Evolutionary conservation across 2,329 filamentous ascomycete genomes (phyloP).

Genomic region (Sporothrix curviconia): DNA sequence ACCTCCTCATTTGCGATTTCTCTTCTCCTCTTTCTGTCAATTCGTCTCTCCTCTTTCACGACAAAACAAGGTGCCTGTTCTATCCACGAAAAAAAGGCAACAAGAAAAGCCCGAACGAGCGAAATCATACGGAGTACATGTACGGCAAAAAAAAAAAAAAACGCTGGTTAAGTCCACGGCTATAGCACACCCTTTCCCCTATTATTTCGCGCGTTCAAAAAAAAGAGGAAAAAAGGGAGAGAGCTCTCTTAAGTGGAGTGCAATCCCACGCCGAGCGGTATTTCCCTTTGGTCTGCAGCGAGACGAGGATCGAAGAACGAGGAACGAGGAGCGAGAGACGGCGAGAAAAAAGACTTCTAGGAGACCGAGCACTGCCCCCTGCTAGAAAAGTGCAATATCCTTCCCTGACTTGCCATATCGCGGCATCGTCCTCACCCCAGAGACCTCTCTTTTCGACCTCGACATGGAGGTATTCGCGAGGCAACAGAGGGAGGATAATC

Average conservation of each 20-base stretch:
- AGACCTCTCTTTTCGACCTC: too few species aligned
- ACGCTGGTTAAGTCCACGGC: neutral
- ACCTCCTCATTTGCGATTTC: slow-evolving; percentile 2
- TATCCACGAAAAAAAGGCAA: neutral
- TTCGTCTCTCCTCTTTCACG: neutral
- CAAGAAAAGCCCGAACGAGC: neutral
- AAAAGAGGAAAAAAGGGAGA: neutral
- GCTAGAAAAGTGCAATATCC: too few species aligned
- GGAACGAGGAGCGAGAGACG: too few species aligned
- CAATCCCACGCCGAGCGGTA: neutral
- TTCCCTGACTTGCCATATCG: too few species aligned
- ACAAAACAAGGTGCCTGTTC: too few species aligned
- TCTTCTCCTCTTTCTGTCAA: neutral
- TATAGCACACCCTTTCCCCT: neutral
- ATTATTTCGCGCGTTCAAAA: neutral
- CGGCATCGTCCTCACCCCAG: too few species aligned
- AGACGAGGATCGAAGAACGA: neutral
- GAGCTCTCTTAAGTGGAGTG: slow-evolving; percentile 7
- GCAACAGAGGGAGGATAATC: too few species aligned
- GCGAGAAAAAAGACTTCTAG: too few species aligned
- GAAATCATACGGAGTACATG: too few species aligned
- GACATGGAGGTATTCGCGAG: too few species aligned
- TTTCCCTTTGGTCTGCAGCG: neutral
- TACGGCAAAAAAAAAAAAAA: too few species aligned
- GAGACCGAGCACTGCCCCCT: too few species aligned